These are phyloP conservation scores for Penstemon newberryi DNA, from an alignment of 257 asterid species.

Conservation along the genomic window DNA sequence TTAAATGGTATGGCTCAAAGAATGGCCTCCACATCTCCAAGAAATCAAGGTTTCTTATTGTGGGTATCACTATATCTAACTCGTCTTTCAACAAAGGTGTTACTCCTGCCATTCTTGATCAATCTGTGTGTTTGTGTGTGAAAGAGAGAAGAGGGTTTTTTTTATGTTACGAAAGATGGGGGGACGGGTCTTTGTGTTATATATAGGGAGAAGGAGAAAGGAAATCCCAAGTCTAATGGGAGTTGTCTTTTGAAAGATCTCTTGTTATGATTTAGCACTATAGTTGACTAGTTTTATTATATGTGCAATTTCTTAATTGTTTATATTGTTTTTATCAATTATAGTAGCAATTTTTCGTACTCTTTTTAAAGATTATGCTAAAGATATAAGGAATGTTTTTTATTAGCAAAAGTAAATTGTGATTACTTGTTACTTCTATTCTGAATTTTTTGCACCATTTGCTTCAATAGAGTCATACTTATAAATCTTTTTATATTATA, in stretches of 20 bases:
- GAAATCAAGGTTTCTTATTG: constrained; percentile 83
- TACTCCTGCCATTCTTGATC: constrained; percentile 44
- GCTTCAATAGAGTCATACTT: no score
- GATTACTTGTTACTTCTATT: no score
- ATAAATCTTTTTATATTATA: no score
- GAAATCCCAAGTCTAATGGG: background rate
- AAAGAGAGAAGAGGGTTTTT: background rate
- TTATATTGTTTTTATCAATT: background rate
- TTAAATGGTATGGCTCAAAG: constrained; percentile 68
- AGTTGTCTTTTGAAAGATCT: constrained; percentile 13
- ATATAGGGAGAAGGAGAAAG: constrained; percentile 12
- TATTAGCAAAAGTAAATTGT: no score
- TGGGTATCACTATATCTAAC: constrained; percentile 73
- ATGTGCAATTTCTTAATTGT: background rate
- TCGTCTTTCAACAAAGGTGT: constrained; percentile 71
- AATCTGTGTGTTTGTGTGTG: background rate
- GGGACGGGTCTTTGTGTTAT: constrained; percentile 15
- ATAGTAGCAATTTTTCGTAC: background rate
- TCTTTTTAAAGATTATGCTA: no score
- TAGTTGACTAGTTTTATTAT: background rate
- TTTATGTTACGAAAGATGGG: background rate
- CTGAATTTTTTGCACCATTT: no score
- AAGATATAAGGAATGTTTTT: no score
- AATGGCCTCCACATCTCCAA: constrained; percentile 86
- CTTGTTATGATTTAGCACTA: background rate